Evolutionary conservation across 495 filamentous ascomycete genomes (phyloP).

Genomic region (Stereocaulon alpinum): DNA sequence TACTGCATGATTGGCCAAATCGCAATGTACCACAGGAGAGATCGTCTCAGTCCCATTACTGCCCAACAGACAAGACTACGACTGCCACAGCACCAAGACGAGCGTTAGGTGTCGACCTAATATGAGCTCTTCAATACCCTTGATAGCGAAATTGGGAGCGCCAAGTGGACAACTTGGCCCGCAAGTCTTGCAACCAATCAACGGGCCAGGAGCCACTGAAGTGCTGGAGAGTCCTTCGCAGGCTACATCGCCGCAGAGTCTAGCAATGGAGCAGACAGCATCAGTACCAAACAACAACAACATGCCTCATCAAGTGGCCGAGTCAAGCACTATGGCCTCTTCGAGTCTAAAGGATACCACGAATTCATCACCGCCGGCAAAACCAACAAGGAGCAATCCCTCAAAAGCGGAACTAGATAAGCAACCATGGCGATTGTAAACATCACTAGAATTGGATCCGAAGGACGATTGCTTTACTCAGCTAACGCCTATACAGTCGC

Average conservation of each 20-base stretch:
- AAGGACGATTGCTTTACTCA: background rate
- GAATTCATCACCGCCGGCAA: background rate
- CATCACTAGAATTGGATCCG: background rate
- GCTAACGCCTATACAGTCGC: constrained; percentile 1
- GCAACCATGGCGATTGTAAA: background rate
- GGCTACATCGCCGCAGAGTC: background rate
- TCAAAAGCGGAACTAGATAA: background rate
- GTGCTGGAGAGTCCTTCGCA: too few relatives aligned
- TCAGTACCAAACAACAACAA: background rate
- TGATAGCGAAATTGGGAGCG: background rate
- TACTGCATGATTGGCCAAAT: too few relatives aligned
- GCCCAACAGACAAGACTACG: too few relatives aligned
- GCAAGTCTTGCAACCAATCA: too few relatives aligned
- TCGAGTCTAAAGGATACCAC: background rate
- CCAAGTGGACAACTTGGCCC: background rate
- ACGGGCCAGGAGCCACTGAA: too few relatives aligned
- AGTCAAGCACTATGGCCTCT: background rate
- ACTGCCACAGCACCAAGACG: too few relatives aligned
- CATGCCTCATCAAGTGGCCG: background rate
- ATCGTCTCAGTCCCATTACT: too few relatives aligned
- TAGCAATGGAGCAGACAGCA: background rate
- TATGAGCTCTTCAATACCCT: background rate
- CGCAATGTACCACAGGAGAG: too few relatives aligned
- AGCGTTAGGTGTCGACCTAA: background rate
- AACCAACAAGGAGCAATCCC: too few relatives aligned